phyloP scores from a whole-genome alignment of 2,329 filamentous ascomycete species.

The Fusarium sp. region DNA sequence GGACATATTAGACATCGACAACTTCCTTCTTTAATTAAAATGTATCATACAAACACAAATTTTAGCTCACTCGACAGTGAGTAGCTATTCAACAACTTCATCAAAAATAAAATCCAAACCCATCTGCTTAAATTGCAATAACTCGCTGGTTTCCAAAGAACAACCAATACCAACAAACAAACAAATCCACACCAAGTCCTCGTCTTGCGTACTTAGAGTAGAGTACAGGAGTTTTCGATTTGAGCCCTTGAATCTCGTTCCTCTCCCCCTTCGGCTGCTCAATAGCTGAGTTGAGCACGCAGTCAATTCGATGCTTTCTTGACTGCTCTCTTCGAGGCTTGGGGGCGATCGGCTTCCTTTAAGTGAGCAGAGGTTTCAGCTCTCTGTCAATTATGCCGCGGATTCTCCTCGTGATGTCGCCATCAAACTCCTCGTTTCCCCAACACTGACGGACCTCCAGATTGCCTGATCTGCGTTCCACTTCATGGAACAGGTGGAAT shows the following conservation, averaged over 20 bases:
- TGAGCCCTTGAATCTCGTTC: background rate
- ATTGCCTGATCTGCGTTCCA: background rate
- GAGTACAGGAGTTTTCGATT: background rate
- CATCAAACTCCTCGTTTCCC: background rate
- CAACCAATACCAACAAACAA: no score
- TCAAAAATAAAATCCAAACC: background rate
- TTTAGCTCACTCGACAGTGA: no score
- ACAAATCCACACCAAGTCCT: no score
- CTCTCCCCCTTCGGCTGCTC: background rate
- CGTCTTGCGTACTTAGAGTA: background rate
- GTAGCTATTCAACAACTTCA: no score
- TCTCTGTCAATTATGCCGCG: background rate
- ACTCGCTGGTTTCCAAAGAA: no score
- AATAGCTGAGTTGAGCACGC: background rate
- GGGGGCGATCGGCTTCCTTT: background rate
- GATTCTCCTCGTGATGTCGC: background rate
- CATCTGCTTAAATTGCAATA: background rate
- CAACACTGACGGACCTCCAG: no score
- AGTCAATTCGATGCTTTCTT: background rate
- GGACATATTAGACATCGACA: constrained; percentile 28
- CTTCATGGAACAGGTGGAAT: background rate
- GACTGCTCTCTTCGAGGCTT: background rate
- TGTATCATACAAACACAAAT: background rate
- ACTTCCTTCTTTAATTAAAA: constrained; percentile 13
- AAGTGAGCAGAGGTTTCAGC: background rate